phyloP scores from a whole-genome alignment of 2,329 filamentous ascomycete genomes.

The Arthroderma sp. region DNA sequence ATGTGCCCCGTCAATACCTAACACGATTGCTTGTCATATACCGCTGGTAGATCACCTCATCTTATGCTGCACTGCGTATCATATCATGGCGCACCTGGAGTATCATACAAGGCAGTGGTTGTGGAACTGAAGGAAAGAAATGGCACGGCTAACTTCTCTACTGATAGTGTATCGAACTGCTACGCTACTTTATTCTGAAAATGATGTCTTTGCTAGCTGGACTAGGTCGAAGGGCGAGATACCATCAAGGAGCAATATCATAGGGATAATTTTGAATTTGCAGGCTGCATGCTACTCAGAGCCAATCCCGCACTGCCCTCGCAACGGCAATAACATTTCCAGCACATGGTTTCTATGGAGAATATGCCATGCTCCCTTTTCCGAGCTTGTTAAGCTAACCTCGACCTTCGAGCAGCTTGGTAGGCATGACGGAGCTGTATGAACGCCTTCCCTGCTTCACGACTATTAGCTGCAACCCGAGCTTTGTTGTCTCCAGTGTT shows the following conservation, averaged over 20 bases:
- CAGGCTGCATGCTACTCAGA: constrained; percentile 1
- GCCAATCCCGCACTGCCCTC: constrained; percentile 4
- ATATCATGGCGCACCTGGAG: constrained; percentile 1
- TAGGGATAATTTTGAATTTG: constrained; percentile 3
- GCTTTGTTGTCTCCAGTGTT: constrained; percentile 1
- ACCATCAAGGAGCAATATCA: neutral
- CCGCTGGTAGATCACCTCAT: neutral
- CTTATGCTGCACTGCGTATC: neutral
- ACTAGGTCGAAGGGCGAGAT: neutral
- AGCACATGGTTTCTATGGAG: constrained; percentile 3
- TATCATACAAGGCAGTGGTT: neutral
- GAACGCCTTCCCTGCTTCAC: constrained; percentile 3
- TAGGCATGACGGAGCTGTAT: neutral
- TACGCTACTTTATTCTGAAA: neutral
- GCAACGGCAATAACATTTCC: constrained; percentile 4
- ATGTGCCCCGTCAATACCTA: constrained; percentile 1
- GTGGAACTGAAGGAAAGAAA: constrained; percentile 3
- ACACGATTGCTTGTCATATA: neutral
- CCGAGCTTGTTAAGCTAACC: neutral
- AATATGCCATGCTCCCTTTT: neutral
- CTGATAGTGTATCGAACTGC: constrained; percentile 1
- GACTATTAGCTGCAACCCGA: constrained; percentile 3
- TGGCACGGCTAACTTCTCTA: neutral
- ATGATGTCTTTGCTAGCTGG: constrained; percentile 1
- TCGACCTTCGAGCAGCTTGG: neutral